Evolutionary conservation across 805 yeast species (phyloP).

Genomic region (Candida sphagnicola): DNA sequence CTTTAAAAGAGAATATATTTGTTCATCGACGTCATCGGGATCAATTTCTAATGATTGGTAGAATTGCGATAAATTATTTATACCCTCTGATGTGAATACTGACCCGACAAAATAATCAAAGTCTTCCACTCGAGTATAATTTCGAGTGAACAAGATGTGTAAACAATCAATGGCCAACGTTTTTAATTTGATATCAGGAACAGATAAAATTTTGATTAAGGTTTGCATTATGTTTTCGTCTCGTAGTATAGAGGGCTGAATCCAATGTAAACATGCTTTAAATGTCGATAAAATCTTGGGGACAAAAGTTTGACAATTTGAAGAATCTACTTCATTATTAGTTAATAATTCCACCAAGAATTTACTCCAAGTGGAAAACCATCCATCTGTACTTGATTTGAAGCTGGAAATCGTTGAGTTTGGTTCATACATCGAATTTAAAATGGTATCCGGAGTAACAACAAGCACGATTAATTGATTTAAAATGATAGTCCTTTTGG

Average conservation of each 20-base stretch:
- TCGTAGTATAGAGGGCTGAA: conserved; percentile 70
- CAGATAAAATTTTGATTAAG: conserved; percentile 54
- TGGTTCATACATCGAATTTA: conserved; percentile 59
- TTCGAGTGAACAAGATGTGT: conserved; percentile 81
- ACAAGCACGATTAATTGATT: conserved; percentile 83
- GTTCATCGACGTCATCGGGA: conserved; percentile 74
- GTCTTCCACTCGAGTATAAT: conserved; percentile 61
- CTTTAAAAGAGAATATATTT: conserved; percentile 74
- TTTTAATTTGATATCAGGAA: conserved; percentile 63
- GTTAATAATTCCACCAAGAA: conserved; percentile 31
- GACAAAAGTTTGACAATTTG: conserved; percentile 41
- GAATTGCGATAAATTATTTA: conserved; percentile 60
- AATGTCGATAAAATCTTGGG: conserved; percentile 73
- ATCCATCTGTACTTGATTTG: conserved; percentile 73
- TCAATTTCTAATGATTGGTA: conserved; percentile 58
- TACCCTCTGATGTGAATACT: conserved; percentile 72
- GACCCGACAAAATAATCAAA: conserved; percentile 75
- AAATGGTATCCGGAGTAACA: conserved; percentile 64
- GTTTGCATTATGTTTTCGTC: conserved; percentile 61
- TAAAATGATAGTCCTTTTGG: conserved; percentile 70
- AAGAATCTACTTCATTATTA: conserved; percentile 22
- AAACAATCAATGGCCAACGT: conserved; percentile 87
- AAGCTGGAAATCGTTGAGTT: conserved; percentile 61
- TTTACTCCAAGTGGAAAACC: conserved; percentile 74
- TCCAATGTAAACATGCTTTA: conserved; percentile 91